A percentile compares a stretch with the other conserved stretches of the same genome.
phyloP scores from a whole-genome alignment of 2,329 filamentous ascomycete species.

The Xylaria sp. region DNA sequence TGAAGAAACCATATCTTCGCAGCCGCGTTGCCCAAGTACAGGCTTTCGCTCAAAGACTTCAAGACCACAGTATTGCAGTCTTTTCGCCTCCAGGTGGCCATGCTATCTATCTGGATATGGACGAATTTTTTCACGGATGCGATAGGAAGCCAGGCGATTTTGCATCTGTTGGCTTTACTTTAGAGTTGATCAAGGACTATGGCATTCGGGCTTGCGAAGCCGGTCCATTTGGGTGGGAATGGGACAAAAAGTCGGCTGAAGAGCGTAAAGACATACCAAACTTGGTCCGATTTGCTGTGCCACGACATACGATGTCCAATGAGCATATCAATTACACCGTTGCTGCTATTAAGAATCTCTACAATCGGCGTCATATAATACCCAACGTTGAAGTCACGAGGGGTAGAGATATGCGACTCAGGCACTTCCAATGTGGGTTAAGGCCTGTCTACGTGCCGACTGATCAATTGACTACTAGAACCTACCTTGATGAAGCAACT shows the following conservation, averaged over 20 bases:
- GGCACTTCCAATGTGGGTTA: slow-evolving; percentile 38
- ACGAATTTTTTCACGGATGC: slow-evolving; percentile 40
- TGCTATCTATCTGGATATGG: slow-evolving; percentile 41
- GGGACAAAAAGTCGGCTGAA: slow-evolving; percentile 38
- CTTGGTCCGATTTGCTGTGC: slow-evolving; percentile 41
- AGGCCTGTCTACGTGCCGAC: slow-evolving; percentile 30
- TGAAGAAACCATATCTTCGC: slow-evolving; percentile 36
- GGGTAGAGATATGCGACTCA: slow-evolving; percentile 38
- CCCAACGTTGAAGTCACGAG: slow-evolving; percentile 39
- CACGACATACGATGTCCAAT: slow-evolving; percentile 39
- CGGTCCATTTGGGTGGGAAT: slow-evolving; percentile 40
- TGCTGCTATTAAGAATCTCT: slow-evolving; percentile 36
- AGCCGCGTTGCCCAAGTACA: slow-evolving; percentile 37
- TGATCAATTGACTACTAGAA: neutral
- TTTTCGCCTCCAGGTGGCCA: slow-evolving; percentile 39
- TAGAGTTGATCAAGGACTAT: slow-evolving; percentile 38
- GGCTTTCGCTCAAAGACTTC: slow-evolving; percentile 36
- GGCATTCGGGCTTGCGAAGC: slow-evolving; percentile 38
- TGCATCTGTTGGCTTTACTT: slow-evolving; percentile 37
- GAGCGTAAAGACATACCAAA: slow-evolving; percentile 36
- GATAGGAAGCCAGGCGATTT: slow-evolving; percentile 37
- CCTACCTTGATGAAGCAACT: slow-evolving; percentile 35
- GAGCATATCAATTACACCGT: slow-evolving; percentile 41
- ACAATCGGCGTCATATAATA: slow-evolving; percentile 37
- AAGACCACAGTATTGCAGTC: slow-evolving; percentile 27